These are phyloP conservation scores for Thielaviopsis musarum DNA, from an alignment of 2,329 filamentous ascomycete species.

Conservation along the genomic window DNA sequence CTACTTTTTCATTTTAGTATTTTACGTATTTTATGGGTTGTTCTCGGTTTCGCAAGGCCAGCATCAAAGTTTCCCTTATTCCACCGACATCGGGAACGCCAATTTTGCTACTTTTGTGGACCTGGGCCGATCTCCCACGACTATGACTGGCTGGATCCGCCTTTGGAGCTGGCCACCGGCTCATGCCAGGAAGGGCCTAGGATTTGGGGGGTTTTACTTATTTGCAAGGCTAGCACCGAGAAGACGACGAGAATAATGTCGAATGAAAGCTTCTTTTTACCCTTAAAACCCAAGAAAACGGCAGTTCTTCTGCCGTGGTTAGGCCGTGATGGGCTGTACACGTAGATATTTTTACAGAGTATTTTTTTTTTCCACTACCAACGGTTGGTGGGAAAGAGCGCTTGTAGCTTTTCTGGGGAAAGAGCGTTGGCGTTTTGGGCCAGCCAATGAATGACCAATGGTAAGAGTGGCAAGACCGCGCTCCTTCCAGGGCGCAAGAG, in stretches of 20 bases:
- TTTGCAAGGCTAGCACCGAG: too few relatives aligned
- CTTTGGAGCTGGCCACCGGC: neutral
- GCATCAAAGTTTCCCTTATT: neutral
- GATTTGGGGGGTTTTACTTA: neutral
- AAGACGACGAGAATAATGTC: too few relatives aligned
- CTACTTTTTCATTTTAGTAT: neutral
- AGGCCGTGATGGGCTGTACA: too few relatives aligned
- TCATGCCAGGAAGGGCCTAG: neutral
- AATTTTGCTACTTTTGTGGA: constrained; percentile 10
- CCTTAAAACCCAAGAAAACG: too few relatives aligned
- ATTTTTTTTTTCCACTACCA: too few relatives aligned
- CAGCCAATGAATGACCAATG: neutral
- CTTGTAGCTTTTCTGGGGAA: neutral
- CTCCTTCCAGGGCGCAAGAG: neutral
- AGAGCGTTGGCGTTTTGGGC: neutral
- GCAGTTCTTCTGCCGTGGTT: too few relatives aligned
- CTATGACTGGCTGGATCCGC: constrained; percentile 3
- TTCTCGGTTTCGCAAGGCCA: neutral
- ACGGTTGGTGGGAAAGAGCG: neutral
- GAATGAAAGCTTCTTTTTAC: too few relatives aligned
- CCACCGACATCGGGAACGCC: constrained; percentile 11
- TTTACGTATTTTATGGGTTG: neutral
- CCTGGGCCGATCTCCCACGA: constrained; percentile 1
- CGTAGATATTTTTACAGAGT: too few relatives aligned
- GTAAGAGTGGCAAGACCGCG: neutral